These are phyloP conservation scores for Pyrus bretschneideri DNA, from an alignment of 306 rosid genomes.

Conservation along the genomic window DNA sequence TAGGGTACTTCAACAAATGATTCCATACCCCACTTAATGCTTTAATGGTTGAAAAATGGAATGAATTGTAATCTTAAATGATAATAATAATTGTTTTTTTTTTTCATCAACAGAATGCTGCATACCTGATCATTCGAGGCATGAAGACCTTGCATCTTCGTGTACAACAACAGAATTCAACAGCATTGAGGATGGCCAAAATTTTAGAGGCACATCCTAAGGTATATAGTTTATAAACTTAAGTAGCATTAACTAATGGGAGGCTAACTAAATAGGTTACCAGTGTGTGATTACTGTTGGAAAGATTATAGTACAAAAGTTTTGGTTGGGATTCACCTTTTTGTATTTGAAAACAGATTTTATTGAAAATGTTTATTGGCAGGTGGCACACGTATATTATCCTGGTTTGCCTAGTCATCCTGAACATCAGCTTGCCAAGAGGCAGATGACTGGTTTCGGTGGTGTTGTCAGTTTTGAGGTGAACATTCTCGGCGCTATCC, in stretches of 20 bases:
- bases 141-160: conserved; percentile 96
- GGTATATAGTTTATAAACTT: conserved; percentile 30
- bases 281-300: background rate
- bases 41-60: background rate
- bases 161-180: conserved; percentile 86
- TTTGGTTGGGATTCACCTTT: background rate
- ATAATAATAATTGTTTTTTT: background rate
- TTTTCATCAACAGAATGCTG: conserved; percentile 70
- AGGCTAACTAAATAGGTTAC: background rate
- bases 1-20: background rate
- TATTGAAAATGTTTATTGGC: conserved; percentile 22
- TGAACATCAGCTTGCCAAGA: conserved; percentile 82
- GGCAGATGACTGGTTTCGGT: conserved; percentile 96
- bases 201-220: conserved; percentile 98
- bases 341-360: conserved; percentile 12
- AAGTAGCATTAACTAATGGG: background rate
- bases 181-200: conserved; percentile 74
- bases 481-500: conserved; percentile 1
- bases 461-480: conserved; percentile 98
- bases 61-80: background rate
- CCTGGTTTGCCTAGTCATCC: conserved; percentile 93
- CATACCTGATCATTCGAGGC: conserved; percentile 91
- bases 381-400: conserved; percentile 86
- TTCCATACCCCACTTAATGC: background rate
- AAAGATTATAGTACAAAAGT: background rate